Evolutionary conservation across 306 rosid genomes (phyloP), one percentile per base, ranked within the genome.

Genomic region (Pueraria montana): DNA sequence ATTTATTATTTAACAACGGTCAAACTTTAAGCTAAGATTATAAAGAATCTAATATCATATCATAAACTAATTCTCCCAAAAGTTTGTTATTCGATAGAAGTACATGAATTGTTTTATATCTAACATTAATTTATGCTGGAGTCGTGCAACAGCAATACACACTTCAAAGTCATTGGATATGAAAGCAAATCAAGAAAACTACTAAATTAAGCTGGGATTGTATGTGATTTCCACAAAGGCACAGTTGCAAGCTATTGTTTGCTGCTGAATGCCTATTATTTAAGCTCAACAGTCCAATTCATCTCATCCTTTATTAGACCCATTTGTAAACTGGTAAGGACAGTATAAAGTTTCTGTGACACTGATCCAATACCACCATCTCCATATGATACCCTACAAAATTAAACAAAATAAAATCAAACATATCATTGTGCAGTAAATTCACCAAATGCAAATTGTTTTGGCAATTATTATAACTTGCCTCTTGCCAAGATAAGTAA

Each of bases 281-380:
- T 66, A 13, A 89, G 75, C 82, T 88, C 89, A 8, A 91, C 86
- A 49, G 92, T 91, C 97, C 97, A 91, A 55, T 85, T 78, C 91
- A 85, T 84, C 78, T 75, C 74, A 87, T 92, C 93, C 73, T 89
- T 83, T 6, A 53, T 79, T 5, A 91, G 90, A 58, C 93, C 97
- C 97, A 92, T 92, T 79, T 92, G 97, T 66, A 92, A 49, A 80
- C 81, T 80, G 65, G 91, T 91, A 40, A 92, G 90, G 74, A 73
- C 81, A 18, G 84, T 80, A 58, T 91, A 89, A 69, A 92, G 91
- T 83, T 87, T 64, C 64, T 79, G 88, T 8, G 97, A 87, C 73
- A 92, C 93, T 4, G 8, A 83, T 52, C 97, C 95, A 65, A 88
- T 74, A 48, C 88, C 92, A 5, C 78, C 88, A 12, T 86, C 80